Evolutionary conservation across 1,139 yeast species (phyloP).

Genomic region (Taiozyma sp.): DNA sequence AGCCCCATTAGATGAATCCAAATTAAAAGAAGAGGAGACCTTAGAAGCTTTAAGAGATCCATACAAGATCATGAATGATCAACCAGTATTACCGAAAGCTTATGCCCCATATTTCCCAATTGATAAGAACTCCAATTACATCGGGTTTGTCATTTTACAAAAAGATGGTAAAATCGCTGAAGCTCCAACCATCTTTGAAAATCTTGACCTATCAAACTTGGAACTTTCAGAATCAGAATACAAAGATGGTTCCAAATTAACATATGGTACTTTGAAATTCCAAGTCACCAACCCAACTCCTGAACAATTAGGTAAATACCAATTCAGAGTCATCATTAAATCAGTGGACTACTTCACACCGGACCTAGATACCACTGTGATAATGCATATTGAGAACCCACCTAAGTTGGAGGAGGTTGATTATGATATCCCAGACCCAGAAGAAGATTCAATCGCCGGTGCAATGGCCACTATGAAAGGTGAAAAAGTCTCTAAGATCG

Average conservation of each 20-base stretch:
- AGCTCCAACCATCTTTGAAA: constrained; percentile 50
- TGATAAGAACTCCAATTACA: constrained; percentile 52
- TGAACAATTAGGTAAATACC: constrained; percentile 49
- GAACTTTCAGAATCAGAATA: constrained; percentile 46
- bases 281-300: constrained; percentile 74
- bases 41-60: constrained; percentile 72
- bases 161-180: constrained; percentile 78
- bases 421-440: constrained; percentile 61
- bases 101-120: constrained; percentile 74
- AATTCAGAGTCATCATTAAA: constrained; percentile 60
- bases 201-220: constrained; percentile 52
- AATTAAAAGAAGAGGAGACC: constrained; percentile 43
- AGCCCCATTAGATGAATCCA: constrained; percentile 23
- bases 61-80: constrained; percentile 51
- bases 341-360: constrained; percentile 66
- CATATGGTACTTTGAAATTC: constrained; percentile 66
- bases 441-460: constrained; percentile 60
- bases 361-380: constrained; percentile 64
- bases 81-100: constrained; percentile 60
- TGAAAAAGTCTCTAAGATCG: constrained; percentile 43
- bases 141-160: constrained; percentile 61
- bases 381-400: constrained; percentile 52
- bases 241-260: constrained; percentile 30
- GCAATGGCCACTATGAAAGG: constrained; percentile 61
- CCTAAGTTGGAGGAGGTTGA: constrained; percentile 36